phyloP scores from a whole-genome alignment of 192 early-diverging fungal species.

The Funneliformis mosseae region DNA sequence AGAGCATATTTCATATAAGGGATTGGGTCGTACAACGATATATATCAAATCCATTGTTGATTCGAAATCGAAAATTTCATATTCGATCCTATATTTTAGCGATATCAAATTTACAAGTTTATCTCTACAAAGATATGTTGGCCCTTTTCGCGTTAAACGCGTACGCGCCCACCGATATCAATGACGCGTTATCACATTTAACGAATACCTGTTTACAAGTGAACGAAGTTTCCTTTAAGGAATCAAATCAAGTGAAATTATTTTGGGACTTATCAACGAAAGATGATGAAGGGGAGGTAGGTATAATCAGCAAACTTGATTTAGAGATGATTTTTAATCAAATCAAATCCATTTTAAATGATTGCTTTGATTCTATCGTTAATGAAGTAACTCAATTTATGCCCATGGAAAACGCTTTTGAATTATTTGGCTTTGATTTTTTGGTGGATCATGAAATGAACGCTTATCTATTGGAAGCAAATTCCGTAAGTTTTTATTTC shows the following conservation, averaged over 20 bases:
- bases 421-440: slow-evolving; percentile 71
- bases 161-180: slow-evolving; percentile 46
- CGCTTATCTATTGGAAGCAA: slow-evolving; percentile 62
- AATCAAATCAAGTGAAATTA: slow-evolving; percentile 52
- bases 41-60: slow-evolving; percentile 57
- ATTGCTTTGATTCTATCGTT: slow-evolving; percentile 61
- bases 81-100: slow-evolving; percentile 65
- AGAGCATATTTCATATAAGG: slow-evolving; percentile 57
- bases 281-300: slow-evolving; percentile 34
- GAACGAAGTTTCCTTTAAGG: slow-evolving; percentile 37
- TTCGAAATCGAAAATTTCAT: slow-evolving; percentile 65
- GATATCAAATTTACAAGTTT: slow-evolving; percentile 58
- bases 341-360: slow-evolving; percentile 55
- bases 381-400: slow-evolving; percentile 67
- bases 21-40: slow-evolving; percentile 74
- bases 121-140: slow-evolving; percentile 64
- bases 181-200: slow-evolving; percentile 56
- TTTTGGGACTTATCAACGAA: slow-evolving; percentile 55
- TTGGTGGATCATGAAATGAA: slow-evolving; percentile 56
- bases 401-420: slow-evolving; percentile 63
- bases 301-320: slow-evolving; percentile 33
- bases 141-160: slow-evolving; percentile 62
- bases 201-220: slow-evolving; percentile 71
- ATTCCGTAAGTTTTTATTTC: slow-evolving; percentile 47
- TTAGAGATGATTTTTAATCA: slow-evolving; percentile 55